Evolutionary conservation across 345 rosid genomes (phyloP).

Genomic region (Cardamine chenopodiifolia): DNA sequence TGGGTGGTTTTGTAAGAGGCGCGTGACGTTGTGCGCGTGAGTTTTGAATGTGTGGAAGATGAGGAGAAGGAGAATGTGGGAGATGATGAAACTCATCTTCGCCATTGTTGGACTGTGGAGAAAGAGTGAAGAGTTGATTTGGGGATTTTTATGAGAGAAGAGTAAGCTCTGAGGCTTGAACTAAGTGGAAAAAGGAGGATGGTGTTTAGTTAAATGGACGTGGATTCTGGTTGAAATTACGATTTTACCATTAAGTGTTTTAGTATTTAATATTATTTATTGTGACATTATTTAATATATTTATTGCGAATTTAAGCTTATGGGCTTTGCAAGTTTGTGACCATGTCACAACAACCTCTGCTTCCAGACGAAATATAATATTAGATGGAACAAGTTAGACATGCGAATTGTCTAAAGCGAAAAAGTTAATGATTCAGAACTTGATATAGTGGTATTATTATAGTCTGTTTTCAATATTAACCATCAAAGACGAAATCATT

Average conservation of each 20-base stretch:
- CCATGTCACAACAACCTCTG: no score
- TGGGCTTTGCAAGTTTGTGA: slow-evolving; percentile 17
- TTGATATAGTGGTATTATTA: background rate
- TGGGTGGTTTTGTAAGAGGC: slow-evolving; percentile 67
- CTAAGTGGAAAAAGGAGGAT: background rate
- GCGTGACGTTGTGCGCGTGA: slow-evolving; percentile 78
- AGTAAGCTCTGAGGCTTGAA: slow-evolving; percentile 24
- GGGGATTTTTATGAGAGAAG: background rate
- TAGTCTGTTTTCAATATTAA: background rate
- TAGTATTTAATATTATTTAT: background rate
- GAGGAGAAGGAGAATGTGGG: slow-evolving; percentile 37
- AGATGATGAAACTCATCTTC: slow-evolving; percentile 22
- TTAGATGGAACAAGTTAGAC: background rate
- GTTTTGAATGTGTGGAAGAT: slow-evolving; percentile 42
- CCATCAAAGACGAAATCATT: background rate
- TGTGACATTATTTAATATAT: background rate
- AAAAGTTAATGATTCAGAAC: background rate
- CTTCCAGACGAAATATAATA: background rate
- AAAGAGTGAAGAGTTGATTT: slow-evolving; percentile 10
- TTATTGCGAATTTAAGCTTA: slow-evolving; percentile 30
- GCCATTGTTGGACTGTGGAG: slow-evolving; percentile 33
- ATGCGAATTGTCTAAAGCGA: background rate
- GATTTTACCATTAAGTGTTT: slow-evolving; percentile 1
- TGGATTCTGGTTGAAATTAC: slow-evolving; percentile 19
- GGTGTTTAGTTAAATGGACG: slow-evolving; percentile 31